Percentiles rank a stretch among this genome's conserved stretches.
Evolutionary conservation across 2,329 filamentous ascomycete species (phyloP).

Genomic region (Aspergillus pseudoterreus): DNA sequence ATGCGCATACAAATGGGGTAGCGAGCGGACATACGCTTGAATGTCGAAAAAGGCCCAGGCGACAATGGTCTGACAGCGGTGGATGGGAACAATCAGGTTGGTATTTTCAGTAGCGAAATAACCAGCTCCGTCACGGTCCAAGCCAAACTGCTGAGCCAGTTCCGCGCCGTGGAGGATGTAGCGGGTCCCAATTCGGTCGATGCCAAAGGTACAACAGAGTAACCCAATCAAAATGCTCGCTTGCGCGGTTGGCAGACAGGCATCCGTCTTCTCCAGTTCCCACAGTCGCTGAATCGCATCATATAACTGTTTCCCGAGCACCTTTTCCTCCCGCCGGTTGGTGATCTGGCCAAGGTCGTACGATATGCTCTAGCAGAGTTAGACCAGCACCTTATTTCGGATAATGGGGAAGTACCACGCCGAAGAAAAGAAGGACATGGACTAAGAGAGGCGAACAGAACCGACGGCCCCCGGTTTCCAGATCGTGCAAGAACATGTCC

Average conservation of each 20-base stretch:
- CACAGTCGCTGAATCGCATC: slow-evolving; percentile 18
- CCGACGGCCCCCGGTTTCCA: slow-evolving; percentile 11
- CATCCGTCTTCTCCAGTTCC: slow-evolving; percentile 11
- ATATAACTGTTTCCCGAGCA: slow-evolving; percentile 17
- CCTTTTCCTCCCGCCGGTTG: slow-evolving; percentile 20
- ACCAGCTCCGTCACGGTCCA: slow-evolving; percentile 8
- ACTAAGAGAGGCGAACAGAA: slow-evolving; percentile 20
- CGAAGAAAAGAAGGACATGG: slow-evolving; percentile 19
- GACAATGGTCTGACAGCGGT: slow-evolving; percentile 17
- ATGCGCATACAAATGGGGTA: background rate
- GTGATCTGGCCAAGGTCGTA: slow-evolving; percentile 20
- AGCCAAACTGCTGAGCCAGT: slow-evolving; percentile 6
- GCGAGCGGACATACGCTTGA: slow-evolving; percentile 13
- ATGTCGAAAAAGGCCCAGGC: slow-evolving; percentile 22
- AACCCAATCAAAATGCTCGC: slow-evolving; percentile 21
- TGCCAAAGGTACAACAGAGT: slow-evolving; percentile 21
- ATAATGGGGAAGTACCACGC: slow-evolving; percentile 14
- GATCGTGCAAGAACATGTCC: slow-evolving; percentile 16
- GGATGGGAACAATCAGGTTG: slow-evolving; percentile 3
- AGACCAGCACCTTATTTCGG: background rate
- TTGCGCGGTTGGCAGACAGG: slow-evolving; percentile 15
- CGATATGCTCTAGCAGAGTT: slow-evolving; percentile 18
- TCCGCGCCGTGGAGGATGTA: slow-evolving; percentile 20
- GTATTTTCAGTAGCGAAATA: slow-evolving; percentile 9
- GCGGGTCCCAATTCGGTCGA: slow-evolving; percentile 19